Evolutionary conservation across 2,329 filamentous ascomycete species (phyloP), one percentile per base, ranked within the genome.

Genomic region (Venturia asperata): DNA sequence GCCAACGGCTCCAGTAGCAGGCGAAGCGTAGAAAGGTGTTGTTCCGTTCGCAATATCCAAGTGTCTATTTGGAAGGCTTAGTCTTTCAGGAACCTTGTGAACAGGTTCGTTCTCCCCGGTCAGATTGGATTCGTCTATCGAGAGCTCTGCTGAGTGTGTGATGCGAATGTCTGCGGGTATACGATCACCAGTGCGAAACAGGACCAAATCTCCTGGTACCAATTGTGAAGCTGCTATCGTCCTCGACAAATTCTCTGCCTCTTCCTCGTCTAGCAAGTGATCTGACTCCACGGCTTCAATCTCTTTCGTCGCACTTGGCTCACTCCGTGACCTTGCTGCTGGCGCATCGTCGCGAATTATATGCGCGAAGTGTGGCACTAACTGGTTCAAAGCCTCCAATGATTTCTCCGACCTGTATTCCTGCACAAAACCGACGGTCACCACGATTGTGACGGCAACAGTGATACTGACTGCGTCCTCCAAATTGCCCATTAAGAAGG

Each of bases 401-500:
- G 93, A 97, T 77, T 99, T 95, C 75, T 99, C 94, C 9, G 94
- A 97, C 66, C 94, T 84, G 75, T 99, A 99, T 77, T 99, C 94
- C 74, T 99, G 94, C 63, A 97, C 86, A 71, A 99, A 99, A 1
- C 93, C 94, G 52, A 99, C 94, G 0, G 89, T 89, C 30, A 99
- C 92, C 6, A 99, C 94, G 70, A 99, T 99, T 34, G 92, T 96
- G 27, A 99, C 94, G 1, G 94, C 94, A 41, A 96, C 87, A 0
- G 93, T 90, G 72, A 99, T 99, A 76, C 93, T 97, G 71, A 99
- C 79, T 6, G 93, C 93, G 78, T 99, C 95, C 71, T 97, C 93
- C 73, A 88, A 87, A 73, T 99, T 99, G 63, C 92, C 92, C 76
- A 99, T 88, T 55, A 97, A 77, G 61, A 97, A 85, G 0, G 93